Evolutionary conservation across 2,329 filamentous ascomycete genomes (phyloP).

Genomic region (Venturia nashicola): DNA sequence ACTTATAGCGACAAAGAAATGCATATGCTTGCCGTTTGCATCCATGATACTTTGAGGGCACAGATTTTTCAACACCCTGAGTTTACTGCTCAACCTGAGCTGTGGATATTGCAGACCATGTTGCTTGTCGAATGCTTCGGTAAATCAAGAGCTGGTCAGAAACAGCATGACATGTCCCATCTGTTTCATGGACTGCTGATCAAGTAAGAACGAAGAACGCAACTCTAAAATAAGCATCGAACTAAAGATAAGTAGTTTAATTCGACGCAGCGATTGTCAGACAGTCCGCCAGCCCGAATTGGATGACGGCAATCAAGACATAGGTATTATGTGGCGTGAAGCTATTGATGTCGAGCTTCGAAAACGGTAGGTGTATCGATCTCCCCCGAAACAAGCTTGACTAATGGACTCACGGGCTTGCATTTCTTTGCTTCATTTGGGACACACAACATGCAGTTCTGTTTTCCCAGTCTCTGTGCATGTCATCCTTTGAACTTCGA

Average conservation of each 20-base stretch:
- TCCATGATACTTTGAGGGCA: constrained; percentile 47
- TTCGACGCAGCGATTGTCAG: constrained; percentile 40
- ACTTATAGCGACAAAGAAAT: constrained; percentile 48
- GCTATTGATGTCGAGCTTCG: constrained; percentile 46
- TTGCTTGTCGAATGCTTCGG: constrained; percentile 53
- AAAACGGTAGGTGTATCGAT: constrained; percentile 31
- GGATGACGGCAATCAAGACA: constrained; percentile 24
- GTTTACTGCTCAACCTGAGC: constrained; percentile 45
- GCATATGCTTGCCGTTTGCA: constrained; percentile 46
- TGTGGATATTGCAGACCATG: constrained; percentile 51
- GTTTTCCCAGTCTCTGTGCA: constrained; percentile 54
- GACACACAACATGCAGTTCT: constrained; percentile 52
- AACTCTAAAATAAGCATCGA: background rate
- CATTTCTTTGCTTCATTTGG: constrained; percentile 53
- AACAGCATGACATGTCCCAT: constrained; percentile 52
- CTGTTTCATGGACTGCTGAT: constrained; percentile 45
- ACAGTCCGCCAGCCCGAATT: constrained; percentile 27
- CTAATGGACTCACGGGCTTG: constrained; percentile 25
- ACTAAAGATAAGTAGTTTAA: constrained; percentile 19
- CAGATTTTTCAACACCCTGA: constrained; percentile 46
- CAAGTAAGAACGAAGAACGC: constrained; percentile 20
- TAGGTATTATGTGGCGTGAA: constrained; percentile 38
- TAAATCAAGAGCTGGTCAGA: constrained; percentile 49
- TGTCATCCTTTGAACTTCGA: constrained; percentile 52
- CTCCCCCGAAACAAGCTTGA: background rate